phyloP scores from a whole-genome alignment of 2,329 filamentous ascomycete genomes.

The Fusarium subglutinans region DNA sequence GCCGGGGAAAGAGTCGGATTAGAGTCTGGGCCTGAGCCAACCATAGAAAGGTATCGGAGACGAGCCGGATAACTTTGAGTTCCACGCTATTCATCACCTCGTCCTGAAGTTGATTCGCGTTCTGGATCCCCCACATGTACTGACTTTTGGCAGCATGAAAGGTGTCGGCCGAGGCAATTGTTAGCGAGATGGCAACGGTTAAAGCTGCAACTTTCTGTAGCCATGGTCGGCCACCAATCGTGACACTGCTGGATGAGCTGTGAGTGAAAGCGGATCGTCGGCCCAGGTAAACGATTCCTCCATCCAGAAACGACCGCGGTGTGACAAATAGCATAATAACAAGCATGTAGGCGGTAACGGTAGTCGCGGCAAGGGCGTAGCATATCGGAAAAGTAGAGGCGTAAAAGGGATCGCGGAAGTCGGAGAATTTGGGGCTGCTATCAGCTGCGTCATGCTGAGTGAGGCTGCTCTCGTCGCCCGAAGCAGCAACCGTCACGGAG shows the following conservation, averaged over 20 bases:
- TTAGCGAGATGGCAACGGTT: slow-evolving; percentile 83
- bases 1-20: slow-evolving; percentile 93
- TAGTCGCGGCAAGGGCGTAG: slow-evolving; percentile 91
- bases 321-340: slow-evolving; percentile 95
- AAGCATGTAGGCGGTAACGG: slow-evolving; percentile 89
- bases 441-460: slow-evolving; percentile 43
- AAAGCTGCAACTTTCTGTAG: slow-evolving; percentile 84
- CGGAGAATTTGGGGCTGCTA: slow-evolving; percentile 60
- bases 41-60: slow-evolving; percentile 97
- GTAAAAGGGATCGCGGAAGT: slow-evolving; percentile 88
- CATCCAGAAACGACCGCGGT: slow-evolving; percentile 91
- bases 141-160: slow-evolving; percentile 85
- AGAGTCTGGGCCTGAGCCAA: slow-evolving; percentile 96
- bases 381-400: slow-evolving; percentile 91
- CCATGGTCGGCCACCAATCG: slow-evolving; percentile 91
- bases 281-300: slow-evolving; percentile 82
- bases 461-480: slow-evolving; percentile 49
- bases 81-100: slow-evolving; percentile 85
- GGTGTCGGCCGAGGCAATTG: slow-evolving; percentile 91
- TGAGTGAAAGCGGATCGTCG: slow-evolving; percentile 87
- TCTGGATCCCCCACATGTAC: slow-evolving; percentile 81
- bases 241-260: slow-evolving; percentile 80
- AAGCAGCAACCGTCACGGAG: slow-evolving; percentile 52
- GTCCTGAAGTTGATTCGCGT: slow-evolving; percentile 78
- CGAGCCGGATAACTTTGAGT: slow-evolving; percentile 88